Evolutionary conservation across 163 green algal genomes (phyloP).

Genomic region (Chloroidium sp.): DNA sequence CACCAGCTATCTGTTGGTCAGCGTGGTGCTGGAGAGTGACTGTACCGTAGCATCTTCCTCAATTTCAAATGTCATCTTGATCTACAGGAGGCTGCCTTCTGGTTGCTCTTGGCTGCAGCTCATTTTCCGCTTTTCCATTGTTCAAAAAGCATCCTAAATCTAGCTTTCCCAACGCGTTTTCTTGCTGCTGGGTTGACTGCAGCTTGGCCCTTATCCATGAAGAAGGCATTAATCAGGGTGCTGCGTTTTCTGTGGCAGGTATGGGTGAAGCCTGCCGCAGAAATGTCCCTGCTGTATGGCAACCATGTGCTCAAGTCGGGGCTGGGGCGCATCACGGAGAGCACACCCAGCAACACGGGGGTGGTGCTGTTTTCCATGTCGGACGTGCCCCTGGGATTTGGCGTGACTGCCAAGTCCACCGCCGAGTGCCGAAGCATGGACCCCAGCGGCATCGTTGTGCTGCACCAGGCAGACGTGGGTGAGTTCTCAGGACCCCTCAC

Average conservation of each 20-base stretch:
- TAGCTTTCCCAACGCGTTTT: no score
- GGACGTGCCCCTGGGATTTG: slow-evolving; percentile 96
- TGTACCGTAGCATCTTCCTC: slow-evolving; percentile 35
- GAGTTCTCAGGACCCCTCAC: not conserved
- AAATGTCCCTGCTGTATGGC: slow-evolving; percentile 98
- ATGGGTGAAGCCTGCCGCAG: slow-evolving; percentile 93
- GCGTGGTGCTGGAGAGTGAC: no score
- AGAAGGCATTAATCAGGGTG: not conserved
- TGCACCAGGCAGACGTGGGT: slow-evolving; percentile 92
- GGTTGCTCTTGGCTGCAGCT: no score
- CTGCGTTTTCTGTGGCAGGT: slow-evolving; percentile 51
- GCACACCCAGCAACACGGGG: slow-evolving; percentile 83
- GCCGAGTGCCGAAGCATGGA: slow-evolving; percentile 86
- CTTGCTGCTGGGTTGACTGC: no score
- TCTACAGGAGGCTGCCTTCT: no score
- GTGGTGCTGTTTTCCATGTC: slow-evolving; percentile 76
- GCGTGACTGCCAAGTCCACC: slow-evolving; percentile 83
- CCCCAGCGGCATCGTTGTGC: slow-evolving; percentile 82
- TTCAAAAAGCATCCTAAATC: not conserved
- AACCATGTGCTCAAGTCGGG: slow-evolving; percentile 97
- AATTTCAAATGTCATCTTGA: slow-evolving; percentile 34
- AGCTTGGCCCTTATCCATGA: not conserved
- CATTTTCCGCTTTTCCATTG: not conserved
- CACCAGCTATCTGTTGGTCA: no score
- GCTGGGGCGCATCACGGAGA: slow-evolving; percentile 93